Conservation (phyloP, 2,329 filamentous ascomycete genomes). For the Alternaria rosae region DNA sequence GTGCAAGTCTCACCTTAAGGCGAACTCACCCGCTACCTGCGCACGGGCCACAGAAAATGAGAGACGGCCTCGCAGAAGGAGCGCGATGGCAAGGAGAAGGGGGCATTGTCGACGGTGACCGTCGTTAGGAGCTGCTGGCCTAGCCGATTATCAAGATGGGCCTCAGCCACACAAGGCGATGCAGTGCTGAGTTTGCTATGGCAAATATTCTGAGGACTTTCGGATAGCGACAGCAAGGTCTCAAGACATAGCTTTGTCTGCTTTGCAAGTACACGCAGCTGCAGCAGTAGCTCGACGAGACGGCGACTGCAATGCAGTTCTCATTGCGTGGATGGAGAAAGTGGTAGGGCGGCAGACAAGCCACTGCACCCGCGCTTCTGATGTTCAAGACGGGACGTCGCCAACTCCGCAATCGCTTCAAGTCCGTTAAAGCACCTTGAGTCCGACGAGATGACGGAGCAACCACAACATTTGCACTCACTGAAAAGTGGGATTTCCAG, state of each 20-base stretch:
- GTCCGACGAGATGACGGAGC: not conserved
- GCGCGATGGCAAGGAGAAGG: not conserved
- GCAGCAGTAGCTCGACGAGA: not conserved
- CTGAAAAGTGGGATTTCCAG: no score
- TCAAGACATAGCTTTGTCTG: not conserved
- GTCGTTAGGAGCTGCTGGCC: not conserved
- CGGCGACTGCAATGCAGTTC: not conserved
- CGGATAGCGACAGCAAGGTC: not conserved
- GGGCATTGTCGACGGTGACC: not conserved
- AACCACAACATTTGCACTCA: not conserved
- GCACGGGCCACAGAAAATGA: conserved; percentile 9
- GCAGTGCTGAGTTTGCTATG: not conserved
- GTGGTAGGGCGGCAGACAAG: not conserved
- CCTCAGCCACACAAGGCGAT: not conserved
- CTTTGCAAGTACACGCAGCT: not conserved
- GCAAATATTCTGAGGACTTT: not conserved
- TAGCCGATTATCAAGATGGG: not conserved
- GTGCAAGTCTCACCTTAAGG: not conserved
- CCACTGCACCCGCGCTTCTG: not conserved
- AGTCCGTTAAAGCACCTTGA: not conserved
- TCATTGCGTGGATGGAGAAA: not conserved
- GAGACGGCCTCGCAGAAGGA: not conserved
- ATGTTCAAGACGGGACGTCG: not conserved
- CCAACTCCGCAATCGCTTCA: not conserved
- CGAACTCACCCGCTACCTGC: not conserved